A percentile compares a stretch with the other conserved stretches of the same genome.
Evolutionary conservation across 2,329 filamentous ascomycete species (phyloP).

Genomic region (Sporothrix pallida): DNA sequence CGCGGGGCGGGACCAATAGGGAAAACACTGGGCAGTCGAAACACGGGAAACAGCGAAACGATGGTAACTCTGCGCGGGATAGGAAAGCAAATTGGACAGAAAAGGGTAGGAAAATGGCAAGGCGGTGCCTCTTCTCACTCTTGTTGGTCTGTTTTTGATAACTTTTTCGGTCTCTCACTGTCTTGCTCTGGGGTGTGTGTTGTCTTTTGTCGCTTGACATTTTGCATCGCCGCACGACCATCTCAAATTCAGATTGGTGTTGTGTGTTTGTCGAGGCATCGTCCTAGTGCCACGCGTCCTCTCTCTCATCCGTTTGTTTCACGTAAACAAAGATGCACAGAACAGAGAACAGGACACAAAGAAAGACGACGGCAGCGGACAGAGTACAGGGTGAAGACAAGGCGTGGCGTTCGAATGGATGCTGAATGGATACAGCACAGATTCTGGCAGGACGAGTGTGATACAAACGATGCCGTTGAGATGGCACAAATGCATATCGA

Average conservation of each 20-base stretch:
- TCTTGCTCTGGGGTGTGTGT: no score
- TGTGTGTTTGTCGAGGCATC: conserved; percentile 8
- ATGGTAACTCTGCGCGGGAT: conserved; percentile 17
- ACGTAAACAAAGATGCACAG: not conserved
- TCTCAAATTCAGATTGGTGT: not conserved
- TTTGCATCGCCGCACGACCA: not conserved
- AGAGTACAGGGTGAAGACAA: not conserved
- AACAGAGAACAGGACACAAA: not conserved
- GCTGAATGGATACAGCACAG: conserved; percentile 17
- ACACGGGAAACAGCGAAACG: conserved; percentile 20
- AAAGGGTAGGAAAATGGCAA: not conserved
- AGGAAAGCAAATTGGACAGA: not conserved
- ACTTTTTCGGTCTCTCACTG: not conserved
- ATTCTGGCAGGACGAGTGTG: not conserved
- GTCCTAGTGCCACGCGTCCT: not conserved
- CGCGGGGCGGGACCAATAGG: conserved; percentile 23
- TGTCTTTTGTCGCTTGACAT: not conserved
- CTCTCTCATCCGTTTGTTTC: conserved; percentile 13
- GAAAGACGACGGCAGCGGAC: not conserved
- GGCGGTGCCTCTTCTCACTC: not conserved
- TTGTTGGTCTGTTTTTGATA: not conserved
- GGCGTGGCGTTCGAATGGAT: not conserved
- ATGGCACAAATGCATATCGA: no score
- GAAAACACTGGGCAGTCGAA: conserved; percentile 24
- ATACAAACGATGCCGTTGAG: no score